A percentile compares a stretch with the other conserved stretches of the same genome.
phyloP scores from a whole-genome alignment of 371 early-diverging fungal species.

The Zychaea mexicana region DNA sequence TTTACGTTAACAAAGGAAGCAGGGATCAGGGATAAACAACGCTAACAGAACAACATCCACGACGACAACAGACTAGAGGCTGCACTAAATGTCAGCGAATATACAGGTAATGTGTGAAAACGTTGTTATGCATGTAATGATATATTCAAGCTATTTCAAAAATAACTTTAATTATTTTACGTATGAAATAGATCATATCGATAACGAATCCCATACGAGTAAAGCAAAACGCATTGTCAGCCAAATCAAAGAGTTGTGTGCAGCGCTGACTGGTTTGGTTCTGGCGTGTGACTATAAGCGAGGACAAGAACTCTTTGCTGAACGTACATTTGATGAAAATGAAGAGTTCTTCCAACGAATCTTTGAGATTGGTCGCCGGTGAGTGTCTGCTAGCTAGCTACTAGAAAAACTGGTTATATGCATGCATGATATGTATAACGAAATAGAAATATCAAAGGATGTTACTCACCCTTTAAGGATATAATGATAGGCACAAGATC shows the following conservation, averaged over 20 bases:
- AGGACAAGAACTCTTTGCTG: constrained; percentile 88
- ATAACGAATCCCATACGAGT: constrained; percentile 80
- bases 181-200: constrained; percentile 90
- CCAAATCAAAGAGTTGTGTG: constrained; percentile 95
- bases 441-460: no score
- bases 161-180: neutral
- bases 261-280: constrained; percentile 89
- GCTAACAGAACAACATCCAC: neutral
- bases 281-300: constrained; percentile 80
- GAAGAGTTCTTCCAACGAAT: constrained; percentile 86
- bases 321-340: constrained; percentile 84
- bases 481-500: constrained; percentile 86
- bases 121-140: neutral
- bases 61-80: constrained; percentile 70
- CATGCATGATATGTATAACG: no score
- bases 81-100: constrained; percentile 87
- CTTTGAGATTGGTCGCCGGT: constrained; percentile 94
- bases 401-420: no score
- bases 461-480: no score
- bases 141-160: no score
- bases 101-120: constrained; percentile 33
- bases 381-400: constrained; percentile 1
- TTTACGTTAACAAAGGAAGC: neutral
- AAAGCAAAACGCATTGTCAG: constrained; percentile 89
- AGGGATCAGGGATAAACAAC: neutral